Base-by-base conservation (phyloP, 192 early-diverging fungal genomes). In the Nowakowskiella sp. region DNA sequence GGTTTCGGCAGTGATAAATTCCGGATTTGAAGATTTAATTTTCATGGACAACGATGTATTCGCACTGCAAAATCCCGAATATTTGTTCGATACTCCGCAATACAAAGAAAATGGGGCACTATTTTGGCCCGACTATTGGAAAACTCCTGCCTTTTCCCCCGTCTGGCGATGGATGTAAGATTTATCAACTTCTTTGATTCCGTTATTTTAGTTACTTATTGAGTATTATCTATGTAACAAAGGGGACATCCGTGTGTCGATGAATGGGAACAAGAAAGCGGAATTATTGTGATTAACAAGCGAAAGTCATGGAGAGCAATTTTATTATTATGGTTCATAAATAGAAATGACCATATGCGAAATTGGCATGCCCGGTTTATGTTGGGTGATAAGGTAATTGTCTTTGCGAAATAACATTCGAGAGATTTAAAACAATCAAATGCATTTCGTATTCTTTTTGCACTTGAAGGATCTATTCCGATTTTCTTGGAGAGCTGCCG, bases 71-170 rank as follows among this genome's bases (percentile, higher is more conserved):
- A 39, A 39, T 19, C 36, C 36, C 13, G 36, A 39, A 19, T 39
- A 39, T 39, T 39, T 39, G 19, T 39, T 39, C 36, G 36, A 19
- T 19, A 39, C 19, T 13, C 13, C 13, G 19, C 13, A 39, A 39
- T 39, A 39, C 36, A 19, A 39, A 19, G 36, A 39, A 13, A 42
- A 16, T 6, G 50, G 50, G 8, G 19, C 50, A 19, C 6, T 51
- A 26, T 51, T 51, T 19, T 51, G 50, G 50, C 27, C 33, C 9
- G 50, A 51, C 49, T 51, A 51, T 46, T 55, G 53, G 53, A 55
- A 0, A 13, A 57, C 51, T 28, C 45, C 55, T 46, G 47, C 34
- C 23, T 58, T 62, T 24, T 73, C 72, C 47, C 51, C 22, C 2
- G 64, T 67, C n/a, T 70, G 51, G 47, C 43, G 36, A 39, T 39